phyloP scores from a whole-genome alignment of 768 basidiomycete species.

The Tulasnella sp. region DNA sequence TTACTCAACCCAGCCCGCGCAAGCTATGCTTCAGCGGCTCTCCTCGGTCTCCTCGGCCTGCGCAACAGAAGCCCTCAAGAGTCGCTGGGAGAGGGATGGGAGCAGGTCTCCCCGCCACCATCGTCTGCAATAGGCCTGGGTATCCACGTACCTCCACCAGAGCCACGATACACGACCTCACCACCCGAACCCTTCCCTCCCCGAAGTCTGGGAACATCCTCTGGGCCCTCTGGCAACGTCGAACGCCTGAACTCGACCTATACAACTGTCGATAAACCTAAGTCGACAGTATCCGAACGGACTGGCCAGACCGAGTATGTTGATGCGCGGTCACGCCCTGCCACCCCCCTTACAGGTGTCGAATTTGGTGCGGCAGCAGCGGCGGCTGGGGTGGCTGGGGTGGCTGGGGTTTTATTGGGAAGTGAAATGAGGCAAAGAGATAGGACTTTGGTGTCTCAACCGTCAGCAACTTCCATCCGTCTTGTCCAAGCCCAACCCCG shows the following conservation, averaged over 20 bases:
- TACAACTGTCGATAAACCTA: background rate
- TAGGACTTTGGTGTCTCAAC: background rate
- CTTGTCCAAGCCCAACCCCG: background rate
- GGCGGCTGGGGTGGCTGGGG: background rate
- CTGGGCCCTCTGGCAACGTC: background rate
- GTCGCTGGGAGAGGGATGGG: slow-evolving; percentile 2
- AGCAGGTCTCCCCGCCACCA: background rate
- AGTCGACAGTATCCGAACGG: slow-evolving; percentile 1
- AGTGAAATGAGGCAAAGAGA: slow-evolving; percentile 7
- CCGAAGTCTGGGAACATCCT: background rate
- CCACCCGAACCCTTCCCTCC: slow-evolving; percentile 4
- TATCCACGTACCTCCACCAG: background rate
- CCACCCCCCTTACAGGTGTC: background rate
- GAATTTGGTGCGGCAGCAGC: background rate
- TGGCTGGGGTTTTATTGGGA: background rate
- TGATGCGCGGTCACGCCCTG: slow-evolving; percentile 6
- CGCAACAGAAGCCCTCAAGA: background rate
- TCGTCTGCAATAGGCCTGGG: background rate
- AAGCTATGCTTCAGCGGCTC: background rate
- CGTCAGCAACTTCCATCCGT: background rate
- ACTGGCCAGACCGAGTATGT: slow-evolving; percentile 4
- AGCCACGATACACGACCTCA: background rate
- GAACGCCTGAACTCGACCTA: slow-evolving; percentile 8
- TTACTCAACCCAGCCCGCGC: background rate
- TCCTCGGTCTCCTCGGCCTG: background rate